Conservation (phyloP, 2,329 filamentous ascomycete genomes). For the Apiospora malaysiana region DNA sequence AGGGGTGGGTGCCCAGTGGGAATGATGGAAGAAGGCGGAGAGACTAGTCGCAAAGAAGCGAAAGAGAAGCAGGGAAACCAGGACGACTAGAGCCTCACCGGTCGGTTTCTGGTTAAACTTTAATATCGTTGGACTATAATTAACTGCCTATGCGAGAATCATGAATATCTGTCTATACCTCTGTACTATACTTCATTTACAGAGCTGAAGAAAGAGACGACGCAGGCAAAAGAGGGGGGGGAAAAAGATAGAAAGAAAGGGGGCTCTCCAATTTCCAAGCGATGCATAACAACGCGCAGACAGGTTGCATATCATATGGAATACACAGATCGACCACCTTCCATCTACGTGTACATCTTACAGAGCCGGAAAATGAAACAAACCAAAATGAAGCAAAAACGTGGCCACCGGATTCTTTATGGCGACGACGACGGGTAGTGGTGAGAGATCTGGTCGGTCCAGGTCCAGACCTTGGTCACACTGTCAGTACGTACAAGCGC, state of each 20-base stretch:
- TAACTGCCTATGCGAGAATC: neutral
- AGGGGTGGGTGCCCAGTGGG: neutral
- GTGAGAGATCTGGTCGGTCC: neutral
- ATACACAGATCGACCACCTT: neutral
- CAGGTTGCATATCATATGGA: neutral
- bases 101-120: neutral
- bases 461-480: neutral
- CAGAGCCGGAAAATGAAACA: neutral
- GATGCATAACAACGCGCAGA: no score
- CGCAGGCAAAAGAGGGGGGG: no score
- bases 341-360: neutral
- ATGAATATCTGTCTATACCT: neutral
- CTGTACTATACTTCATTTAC: no score
- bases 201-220: neutral
- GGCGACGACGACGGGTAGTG: neutral
- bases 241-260: neutral
- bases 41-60: neutral
- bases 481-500: no score
- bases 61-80: neutral
- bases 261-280: no score
- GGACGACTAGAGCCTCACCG: neutral
- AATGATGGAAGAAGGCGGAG: neutral
- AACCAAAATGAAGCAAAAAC: no score
- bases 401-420: neutral
- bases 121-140: neutral